phyloP scores from a whole-genome alignment of 495 filamentous ascomycete species.

The Neurospora sp. region DNA sequence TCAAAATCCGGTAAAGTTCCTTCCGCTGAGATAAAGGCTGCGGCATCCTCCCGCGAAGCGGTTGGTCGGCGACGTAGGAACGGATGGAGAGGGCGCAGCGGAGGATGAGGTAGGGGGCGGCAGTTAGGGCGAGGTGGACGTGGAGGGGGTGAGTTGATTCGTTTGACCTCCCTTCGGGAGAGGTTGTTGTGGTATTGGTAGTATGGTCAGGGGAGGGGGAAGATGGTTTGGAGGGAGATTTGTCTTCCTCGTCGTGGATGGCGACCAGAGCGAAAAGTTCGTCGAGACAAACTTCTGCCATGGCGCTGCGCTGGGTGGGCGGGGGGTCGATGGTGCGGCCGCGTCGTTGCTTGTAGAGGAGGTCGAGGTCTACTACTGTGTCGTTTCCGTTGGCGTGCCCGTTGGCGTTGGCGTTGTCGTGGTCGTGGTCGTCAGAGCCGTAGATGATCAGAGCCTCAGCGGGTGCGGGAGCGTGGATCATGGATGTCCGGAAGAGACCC shows the following conservation, averaged over 20 bases:
- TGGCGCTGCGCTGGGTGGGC: conserved; percentile 53
- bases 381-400: conserved; percentile 7
- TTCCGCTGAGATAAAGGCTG: conserved; percentile 72
- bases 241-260: conserved; percentile 24
- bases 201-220: conserved; percentile 17
- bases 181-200: conserved; percentile 8
- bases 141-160: conserved; percentile 23
- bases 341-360: conserved; percentile 52
- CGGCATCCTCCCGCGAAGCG: conserved; percentile 82
- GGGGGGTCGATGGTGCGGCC: conserved; percentile 62
- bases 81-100: conserved; percentile 70
- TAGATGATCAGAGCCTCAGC: conserved; percentile 48
- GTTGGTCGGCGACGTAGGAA: conserved; percentile 83
- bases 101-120: conserved; percentile 75
- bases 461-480: conserved; percentile 62
- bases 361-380: conserved; percentile 45
- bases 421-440: neutral
- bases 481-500: conserved; percentile 70
- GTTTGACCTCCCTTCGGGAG: neutral
- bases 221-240: conserved; percentile 12
- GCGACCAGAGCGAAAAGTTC: conserved; percentile 67
- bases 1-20: conserved; percentile 65
- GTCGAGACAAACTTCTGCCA: conserved; percentile 72
- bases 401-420: neutral
- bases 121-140: conserved; percentile 59